phyloP scores from a whole-genome alignment of 495 filamentous ascomycete species.

The Xylaria palmicola region DNA sequence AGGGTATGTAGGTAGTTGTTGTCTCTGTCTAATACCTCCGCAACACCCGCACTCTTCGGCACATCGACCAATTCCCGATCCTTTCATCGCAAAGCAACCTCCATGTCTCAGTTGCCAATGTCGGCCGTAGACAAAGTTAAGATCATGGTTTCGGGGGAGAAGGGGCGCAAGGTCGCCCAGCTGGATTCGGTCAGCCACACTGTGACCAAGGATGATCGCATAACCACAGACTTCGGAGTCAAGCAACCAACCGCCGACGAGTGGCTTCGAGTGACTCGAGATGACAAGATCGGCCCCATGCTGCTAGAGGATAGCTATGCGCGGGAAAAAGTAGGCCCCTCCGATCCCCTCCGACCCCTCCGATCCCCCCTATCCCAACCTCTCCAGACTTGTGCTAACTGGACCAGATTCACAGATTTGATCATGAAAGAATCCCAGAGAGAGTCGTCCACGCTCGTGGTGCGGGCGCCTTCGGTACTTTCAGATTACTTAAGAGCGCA shows the following conservation, averaged over 20 bases:
- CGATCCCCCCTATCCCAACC: not conserved
- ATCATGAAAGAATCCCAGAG: conserved; percentile 87
- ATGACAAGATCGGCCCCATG: conserved; percentile 63
- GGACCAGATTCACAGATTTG: conserved; percentile 70
- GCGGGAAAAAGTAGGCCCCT: conserved; percentile 65
- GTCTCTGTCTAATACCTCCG: too few species aligned
- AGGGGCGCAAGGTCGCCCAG: conserved; percentile 40
- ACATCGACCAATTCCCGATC: not conserved
- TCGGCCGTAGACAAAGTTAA: conserved; percentile 22
- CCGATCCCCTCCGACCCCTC: not conserved
- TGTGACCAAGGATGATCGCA: conserved; percentile 29
- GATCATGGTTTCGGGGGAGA: conserved; percentile 26
- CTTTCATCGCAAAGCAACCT: not conserved
- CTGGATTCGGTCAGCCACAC: conserved; percentile 37
- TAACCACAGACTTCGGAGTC: conserved; percentile 79
- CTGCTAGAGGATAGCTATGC: conserved; percentile 83
- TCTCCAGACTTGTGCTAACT: not conserved
- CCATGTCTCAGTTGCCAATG: conserved; percentile 15
- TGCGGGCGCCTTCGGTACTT: conserved; percentile 79
- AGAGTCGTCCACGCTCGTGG: conserved; percentile 88
- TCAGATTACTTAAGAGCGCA: conserved; percentile 69
- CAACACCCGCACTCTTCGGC: not conserved
- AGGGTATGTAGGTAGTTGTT: too few species aligned
- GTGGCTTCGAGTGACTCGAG: conserved; percentile 67
- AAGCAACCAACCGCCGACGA: conserved; percentile 73